Evolutionary conservation across 2,329 filamentous ascomycete genomes (phyloP).

Genomic region (Talaromyces sp.): DNA sequence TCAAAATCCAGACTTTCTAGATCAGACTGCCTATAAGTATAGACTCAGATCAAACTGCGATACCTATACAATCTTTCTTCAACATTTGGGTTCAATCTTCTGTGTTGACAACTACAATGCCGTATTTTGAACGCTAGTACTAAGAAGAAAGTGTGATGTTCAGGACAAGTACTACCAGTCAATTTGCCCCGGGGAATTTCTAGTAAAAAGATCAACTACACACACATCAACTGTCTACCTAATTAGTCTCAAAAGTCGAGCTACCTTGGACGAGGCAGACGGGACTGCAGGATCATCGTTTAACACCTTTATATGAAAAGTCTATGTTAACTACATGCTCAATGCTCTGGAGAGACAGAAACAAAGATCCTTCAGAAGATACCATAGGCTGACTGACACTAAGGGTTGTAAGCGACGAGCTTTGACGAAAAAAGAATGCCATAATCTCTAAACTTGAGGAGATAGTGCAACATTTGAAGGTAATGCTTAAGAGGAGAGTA

Average conservation of each 20-base stretch:
- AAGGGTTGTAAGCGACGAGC: background rate
- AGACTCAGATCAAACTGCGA: background rate
- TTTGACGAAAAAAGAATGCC: background rate
- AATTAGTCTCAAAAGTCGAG: background rate
- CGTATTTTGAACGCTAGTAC: background rate
- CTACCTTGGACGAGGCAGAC: background rate
- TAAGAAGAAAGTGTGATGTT: background rate
- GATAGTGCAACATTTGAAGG: background rate
- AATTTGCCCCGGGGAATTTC: background rate
- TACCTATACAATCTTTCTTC: background rate
- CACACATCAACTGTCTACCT: background rate
- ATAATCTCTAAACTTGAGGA: background rate
- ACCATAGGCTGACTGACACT: background rate
- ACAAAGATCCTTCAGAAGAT: background rate
- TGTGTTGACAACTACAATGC: background rate
- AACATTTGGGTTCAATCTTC: background rate
- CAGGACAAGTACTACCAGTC: background rate
- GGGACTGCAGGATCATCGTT: background rate
- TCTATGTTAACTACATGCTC: background rate
- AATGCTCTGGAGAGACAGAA: background rate
- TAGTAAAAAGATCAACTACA: background rate
- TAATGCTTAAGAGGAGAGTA: background rate
- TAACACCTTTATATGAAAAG: background rate
- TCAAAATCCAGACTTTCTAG: background rate
- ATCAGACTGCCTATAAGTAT: background rate